Percentiles rank a stretch among this genome's conserved stretches.
Evolutionary conservation across 768 basidiomycete genomes (phyloP).

Genomic region (Leccinum subtestaceum): DNA sequence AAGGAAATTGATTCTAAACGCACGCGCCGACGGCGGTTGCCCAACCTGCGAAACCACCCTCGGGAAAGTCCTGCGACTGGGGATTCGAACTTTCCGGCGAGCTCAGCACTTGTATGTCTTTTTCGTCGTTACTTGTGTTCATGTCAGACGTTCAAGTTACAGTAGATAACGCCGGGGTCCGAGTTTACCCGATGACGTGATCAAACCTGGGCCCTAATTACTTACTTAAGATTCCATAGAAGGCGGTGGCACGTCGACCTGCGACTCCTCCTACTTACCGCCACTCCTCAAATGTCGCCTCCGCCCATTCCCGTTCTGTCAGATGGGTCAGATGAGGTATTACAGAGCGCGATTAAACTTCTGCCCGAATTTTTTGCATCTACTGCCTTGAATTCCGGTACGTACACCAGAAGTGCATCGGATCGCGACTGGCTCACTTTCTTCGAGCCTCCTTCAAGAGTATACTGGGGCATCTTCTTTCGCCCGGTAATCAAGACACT

Average conservation of each 20-base stretch:
- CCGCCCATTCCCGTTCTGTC: too few relatives aligned
- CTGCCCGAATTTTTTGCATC: not conserved
- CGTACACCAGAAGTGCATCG: not conserved
- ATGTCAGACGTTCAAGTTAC: not conserved
- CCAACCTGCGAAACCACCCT: constrained; percentile 32
- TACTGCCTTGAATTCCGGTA: not conserved
- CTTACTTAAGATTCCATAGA: too few relatives aligned
- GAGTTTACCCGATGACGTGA: too few relatives aligned
- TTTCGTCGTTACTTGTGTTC: not conserved
- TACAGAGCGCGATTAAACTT: not conserved
- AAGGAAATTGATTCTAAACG: not conserved
- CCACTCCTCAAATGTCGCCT: too few relatives aligned
- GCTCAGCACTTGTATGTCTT: not conserved
- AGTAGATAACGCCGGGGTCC: too few relatives aligned
- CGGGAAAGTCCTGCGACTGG: constrained; percentile 16
- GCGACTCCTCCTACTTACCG: too few relatives aligned
- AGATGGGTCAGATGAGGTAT: too few relatives aligned
- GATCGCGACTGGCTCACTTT: not conserved
- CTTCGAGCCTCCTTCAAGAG: not conserved
- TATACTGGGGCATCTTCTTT: not conserved
- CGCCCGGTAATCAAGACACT: not conserved
- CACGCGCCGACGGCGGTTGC: constrained; percentile 33
- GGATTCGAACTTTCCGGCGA: not conserved
- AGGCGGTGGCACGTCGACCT: too few relatives aligned
- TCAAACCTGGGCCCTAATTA: too few relatives aligned